Base-by-base conservation (phyloP, 2,329 filamentous ascomycete genomes). In the Colletotrichum falcatum region DNA sequence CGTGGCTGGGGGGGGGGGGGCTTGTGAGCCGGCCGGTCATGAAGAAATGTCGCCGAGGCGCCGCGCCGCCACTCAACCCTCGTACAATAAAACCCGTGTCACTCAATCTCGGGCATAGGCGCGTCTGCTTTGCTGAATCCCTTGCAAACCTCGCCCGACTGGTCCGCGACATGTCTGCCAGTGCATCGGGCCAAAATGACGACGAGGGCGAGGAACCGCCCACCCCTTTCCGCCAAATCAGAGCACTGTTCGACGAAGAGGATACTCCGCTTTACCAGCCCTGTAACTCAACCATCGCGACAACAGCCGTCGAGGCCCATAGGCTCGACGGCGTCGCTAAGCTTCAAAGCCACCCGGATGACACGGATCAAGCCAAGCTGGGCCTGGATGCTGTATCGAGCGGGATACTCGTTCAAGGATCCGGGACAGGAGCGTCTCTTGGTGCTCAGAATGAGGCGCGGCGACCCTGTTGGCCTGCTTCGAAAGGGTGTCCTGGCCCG, bases 291-390 rank as follows among this genome's bases (percentile, higher is more conserved):
- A 74, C 79, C 51, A 91, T 90, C 75, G 88, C 88, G 20, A 72
- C 78, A 18, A 80, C 86, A 5, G 89, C 89, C 6, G 81, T 90
- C 8, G 62, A 78, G 3, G 65, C 79, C 2, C 88, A 90, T 74
- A 84, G 79, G 11, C 84, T 91, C 49, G 78, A 84, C 58, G 85
- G 85, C 87, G 0, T 88, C 86, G 0, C 81, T 86, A 2, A 78
- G 82, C 8, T 91, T 90, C 79, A 81, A 78, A 18, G 79, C 80
- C n/a, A 78, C 78, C 1, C 84, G 89, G 61, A 90, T 90, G 88
- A 91, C 89, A 5, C 91, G 89, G 89, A 85, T 91, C 73, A 91
- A 91, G 75, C 88, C 88, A 0, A 87, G 84, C 69, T 91, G 88
- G 84, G 80, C 82, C 56, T 91, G 89, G 89, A 89, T 90, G 85